Base-by-base conservation (phyloP, 164 flowering plant species). In the Nymphaea thermarum region DNA sequence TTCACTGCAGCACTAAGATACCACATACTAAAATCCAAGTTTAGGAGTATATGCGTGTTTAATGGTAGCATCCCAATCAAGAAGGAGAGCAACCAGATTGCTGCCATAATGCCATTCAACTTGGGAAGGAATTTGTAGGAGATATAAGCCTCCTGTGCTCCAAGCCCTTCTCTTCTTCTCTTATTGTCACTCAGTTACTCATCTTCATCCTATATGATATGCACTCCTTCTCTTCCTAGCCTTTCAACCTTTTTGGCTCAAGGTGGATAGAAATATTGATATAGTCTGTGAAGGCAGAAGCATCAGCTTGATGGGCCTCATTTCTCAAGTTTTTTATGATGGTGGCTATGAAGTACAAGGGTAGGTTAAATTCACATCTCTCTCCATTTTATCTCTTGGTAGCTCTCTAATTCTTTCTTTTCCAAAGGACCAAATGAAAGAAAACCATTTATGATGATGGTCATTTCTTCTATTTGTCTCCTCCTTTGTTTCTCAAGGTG, bases 11-110 rank as follows among this genome's bases (percentile, higher is more conserved):
- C 57, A 51, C 57, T 15, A 51, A 51, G 36, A 25, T 25, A 25
- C 36, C 36, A 25, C 36, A 10, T 4, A 51, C 12, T 51, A 15
- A 80, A 69, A 62, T 90, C 97, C 2, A 85, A 81, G 67, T 91
- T 91, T 77, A 80, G 70, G 65, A 83, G 91, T 75, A 85, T 90
- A 65, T 90, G 97, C 75, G 94, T 91, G 41, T 91, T 87, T 67
- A 88, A 95, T 75, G 97, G 97, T 3, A 91, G 95, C 80, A 87
- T 91, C 71, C 79, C 91, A 2, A 95, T 93, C 43, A 87, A 85
- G 77, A 91, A 89, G 71, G 51, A 87, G 42, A 85, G 82, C 74
- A 88, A 91, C 71, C 93, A 82, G 75, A 86, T 84, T 75, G 94
- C 97, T 65, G 97, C 97, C n/a, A n/a, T n/a, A n/a, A n/a, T n/a